Evolutionary conservation across 352 stramenopile species (phyloP), one percentile per base, ranked within the genome.

Genomic region (Pythium guiyangense): DNA sequence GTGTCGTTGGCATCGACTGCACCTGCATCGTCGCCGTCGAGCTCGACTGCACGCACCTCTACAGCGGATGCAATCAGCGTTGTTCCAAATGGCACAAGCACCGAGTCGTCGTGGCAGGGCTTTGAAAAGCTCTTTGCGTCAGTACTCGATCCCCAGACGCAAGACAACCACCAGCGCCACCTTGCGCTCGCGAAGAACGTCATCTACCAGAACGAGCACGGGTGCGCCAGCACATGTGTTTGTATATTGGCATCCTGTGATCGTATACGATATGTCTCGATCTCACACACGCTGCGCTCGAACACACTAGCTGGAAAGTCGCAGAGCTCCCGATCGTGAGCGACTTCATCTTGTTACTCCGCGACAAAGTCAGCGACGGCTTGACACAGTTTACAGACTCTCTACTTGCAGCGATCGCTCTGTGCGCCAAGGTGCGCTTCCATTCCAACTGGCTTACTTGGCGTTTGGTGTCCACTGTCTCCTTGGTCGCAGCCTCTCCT

Each of bases 161-260:
- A 59, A n/a, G 71, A 77, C 4, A 74, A 85, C 25, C 77, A 90
- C 57, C 73, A 75, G 46, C 70, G 82, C 31, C 79, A 94, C 37
- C 67, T 91, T 48, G 84, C 84, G 22, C 70, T 92, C 26, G 74
- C 80, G 31, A 88, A 91, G 67, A 83, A 88, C 37, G 71, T 90
- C n/a, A 63, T 92, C 27, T 87, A 84, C 54, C 76, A 80, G 42
- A 88, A 89, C 56, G 79, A 88, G 53, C 52, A 62, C 1, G 84
- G 84, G 84, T 92, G 54, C 18, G 55, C 1, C 14, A 44, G n/a
- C n/a, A n/a, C n/a, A n/a, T n/a, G n/a, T n/a, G n/a, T n/a, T n/a
- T n/a, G n/a, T n/a, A n/a, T n/a, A n/a, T n/a, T n/a, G n/a, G n/a
- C n/a, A n/a, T n/a, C n/a, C n/a, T n/a, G n/a, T n/a, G n/a, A n/a